phyloP scores from a whole-genome alignment of 768 basidiomycete species.

The Amylocystis lapponica region DNA sequence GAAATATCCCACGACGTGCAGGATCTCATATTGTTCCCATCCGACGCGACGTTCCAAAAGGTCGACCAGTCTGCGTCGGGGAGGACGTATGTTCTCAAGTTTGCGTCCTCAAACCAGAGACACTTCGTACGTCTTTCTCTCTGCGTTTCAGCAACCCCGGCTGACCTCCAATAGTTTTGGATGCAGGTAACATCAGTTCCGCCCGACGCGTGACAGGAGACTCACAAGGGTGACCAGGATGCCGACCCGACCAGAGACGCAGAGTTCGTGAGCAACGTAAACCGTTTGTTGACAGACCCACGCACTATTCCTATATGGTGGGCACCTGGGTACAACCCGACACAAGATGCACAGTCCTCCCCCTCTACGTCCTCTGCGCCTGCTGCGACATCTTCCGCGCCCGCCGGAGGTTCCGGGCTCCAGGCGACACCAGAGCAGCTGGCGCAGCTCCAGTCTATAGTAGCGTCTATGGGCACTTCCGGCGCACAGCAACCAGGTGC shows the following conservation, averaged over 20 bases:
- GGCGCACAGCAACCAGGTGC: slow-evolving; percentile 29
- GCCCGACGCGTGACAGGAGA: too few relatives aligned
- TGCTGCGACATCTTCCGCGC: slow-evolving; percentile 3
- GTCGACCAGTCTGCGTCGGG: slow-evolving; percentile 62
- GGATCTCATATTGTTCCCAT: slow-evolving; percentile 87
- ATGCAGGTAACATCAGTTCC: slow-evolving; percentile 58
- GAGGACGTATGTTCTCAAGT: slow-evolving; percentile 83
- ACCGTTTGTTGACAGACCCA: slow-evolving; percentile 63
- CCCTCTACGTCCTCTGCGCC: slow-evolving; percentile 41
- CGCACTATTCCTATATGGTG: slow-evolving; percentile 58
- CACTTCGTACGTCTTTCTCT: slow-evolving; percentile 64
- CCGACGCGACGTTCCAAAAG: slow-evolving; percentile 77
- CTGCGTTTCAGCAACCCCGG: neutral
- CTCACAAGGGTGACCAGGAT: too few relatives aligned
- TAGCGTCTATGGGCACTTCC: slow-evolving; percentile 25
- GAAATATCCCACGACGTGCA: slow-evolving; percentile 27
- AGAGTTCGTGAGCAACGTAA: slow-evolving; percentile 70
- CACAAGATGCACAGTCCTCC: slow-evolving; percentile 35
- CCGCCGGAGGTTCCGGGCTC: slow-evolving; percentile 3
- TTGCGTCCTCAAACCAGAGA: slow-evolving; percentile 82
- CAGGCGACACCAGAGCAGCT: slow-evolving; percentile 58
- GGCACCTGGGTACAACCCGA: slow-evolving; percentile 39
- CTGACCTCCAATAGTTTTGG: slow-evolving; percentile 61
- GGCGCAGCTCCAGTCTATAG: slow-evolving; percentile 50
- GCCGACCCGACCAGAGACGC: slow-evolving; percentile 60